Evolutionary conservation across 208 protist genomes (phyloP), one percentile per base, ranked within the genome.

Genomic region (Leptomonas pyrrhocoris): DNA sequence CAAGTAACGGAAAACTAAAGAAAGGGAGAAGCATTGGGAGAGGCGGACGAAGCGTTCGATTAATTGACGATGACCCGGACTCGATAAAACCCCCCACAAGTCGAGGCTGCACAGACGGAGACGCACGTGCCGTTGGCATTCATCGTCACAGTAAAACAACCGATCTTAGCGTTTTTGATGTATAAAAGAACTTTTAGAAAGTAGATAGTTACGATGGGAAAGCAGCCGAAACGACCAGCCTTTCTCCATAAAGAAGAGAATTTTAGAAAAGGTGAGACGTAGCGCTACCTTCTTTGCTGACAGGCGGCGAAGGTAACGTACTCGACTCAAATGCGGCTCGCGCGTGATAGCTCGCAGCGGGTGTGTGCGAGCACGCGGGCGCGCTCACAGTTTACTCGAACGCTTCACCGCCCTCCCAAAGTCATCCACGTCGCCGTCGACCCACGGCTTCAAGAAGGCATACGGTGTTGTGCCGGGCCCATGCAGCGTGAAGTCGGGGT

Each of bases 381-480:
- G 34, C 34, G 13, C 18, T 63, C 48, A 76, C 36, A 69, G 38
- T 21, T 65, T 69, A 43, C 46, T 50, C 23, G 45, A 23, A 16
- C 40, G 53, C 30, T 62, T 27, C 19, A 59, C 58, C 40, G 51
- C 15, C 21, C 58, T 57, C 3, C 65, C 77, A 43, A 50, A 46
- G 67, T 83, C 57, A 45, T 83, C 68, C n/a, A 83, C 71, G 0
- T 55, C 31, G 21, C 71, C 77, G 30, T 88, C 71, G 1, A 68
- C 79, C 79, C 83, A 88, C 53, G 66, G 50, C 50, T 59, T 83
- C 42, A 91, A 36, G 28, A 88, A 54, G 21, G 57, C 43, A 54
- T 91, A 72, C 27, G 83, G 57, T 30, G 72, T 73, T 7, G 80
- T 86, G 42, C 54, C 77, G 2, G 68, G 70, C 8, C 73, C 77